phyloP scores from a whole-genome alignment of 257 asterid species.

The Solanum sejunctum region DNA sequence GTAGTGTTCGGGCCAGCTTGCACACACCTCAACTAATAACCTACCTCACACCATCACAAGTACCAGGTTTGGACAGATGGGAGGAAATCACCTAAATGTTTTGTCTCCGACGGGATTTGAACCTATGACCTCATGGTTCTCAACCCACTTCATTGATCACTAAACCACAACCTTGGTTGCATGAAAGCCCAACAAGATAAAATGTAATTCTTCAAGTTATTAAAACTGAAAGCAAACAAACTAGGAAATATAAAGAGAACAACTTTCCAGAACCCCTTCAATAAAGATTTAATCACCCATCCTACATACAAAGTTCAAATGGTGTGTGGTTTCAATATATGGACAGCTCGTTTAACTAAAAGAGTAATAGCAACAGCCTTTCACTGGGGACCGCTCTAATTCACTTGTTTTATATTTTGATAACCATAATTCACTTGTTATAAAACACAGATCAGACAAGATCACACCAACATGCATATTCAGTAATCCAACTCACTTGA shows the following conservation, averaged over 20 bases:
- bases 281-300: not conserved
- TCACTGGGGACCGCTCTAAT: not conserved
- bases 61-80: not conserved
- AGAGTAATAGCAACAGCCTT: not conserved
- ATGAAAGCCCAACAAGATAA: not conserved
- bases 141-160: not conserved
- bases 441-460: not conserved
- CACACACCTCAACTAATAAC: not conserved
- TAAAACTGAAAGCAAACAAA: not conserved
- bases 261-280: not conserved
- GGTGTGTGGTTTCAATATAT: not conserved
- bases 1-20: not conserved
- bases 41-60: not conserved
- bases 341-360: not conserved
- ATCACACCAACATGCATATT: not conserved
- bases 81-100: not conserved
- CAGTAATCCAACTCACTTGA: constrained; percentile 41
- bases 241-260: not conserved
- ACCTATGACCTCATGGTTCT: not conserved
- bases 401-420: not conserved
- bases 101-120: not conserved
- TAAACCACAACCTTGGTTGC: not conserved
- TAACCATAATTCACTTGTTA: not conserved
- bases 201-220: not conserved
- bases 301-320: not conserved